Evolutionary conservation across 768 basidiomycete species (phyloP).

Genomic region (Tephrocybe sp.): DNA sequence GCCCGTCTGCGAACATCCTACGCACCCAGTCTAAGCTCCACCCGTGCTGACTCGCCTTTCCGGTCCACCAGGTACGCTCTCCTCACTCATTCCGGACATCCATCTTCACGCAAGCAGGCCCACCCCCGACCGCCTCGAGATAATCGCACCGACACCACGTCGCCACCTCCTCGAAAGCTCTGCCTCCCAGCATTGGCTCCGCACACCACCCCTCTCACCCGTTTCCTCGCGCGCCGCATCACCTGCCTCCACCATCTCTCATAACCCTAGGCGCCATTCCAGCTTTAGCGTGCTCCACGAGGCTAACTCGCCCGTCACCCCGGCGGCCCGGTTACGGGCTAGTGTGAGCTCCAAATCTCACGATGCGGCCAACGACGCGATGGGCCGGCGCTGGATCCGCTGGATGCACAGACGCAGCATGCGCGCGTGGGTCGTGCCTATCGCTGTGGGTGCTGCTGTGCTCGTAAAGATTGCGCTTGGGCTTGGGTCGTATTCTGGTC

Average conservation of each 20-base stretch:
- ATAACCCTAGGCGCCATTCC: constrained; percentile 19
- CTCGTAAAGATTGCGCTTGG: constrained; percentile 71
- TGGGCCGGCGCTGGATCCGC: constrained; percentile 65
- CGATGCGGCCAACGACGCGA: constrained; percentile 22
- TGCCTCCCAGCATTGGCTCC: constrained; percentile 63
- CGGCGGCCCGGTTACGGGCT: constrained; percentile 1
- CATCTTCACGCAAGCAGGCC: background rate
- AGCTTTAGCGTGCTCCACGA: constrained; percentile 49
- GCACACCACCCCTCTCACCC: constrained; percentile 44
- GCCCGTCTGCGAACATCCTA: constrained; percentile 31
- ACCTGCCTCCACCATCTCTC: constrained; percentile 28
- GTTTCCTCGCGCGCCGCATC: constrained; percentile 48
- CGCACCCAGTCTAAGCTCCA: constrained; percentile 24
- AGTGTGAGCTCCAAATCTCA: background rate
- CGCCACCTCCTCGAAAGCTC: constrained; percentile 62
- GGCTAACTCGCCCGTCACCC: constrained; percentile 14
- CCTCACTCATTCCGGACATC: background rate
- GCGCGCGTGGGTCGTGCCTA: constrained; percentile 59
- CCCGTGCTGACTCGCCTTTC: constrained; percentile 15
- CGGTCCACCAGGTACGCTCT: constrained; percentile 1
- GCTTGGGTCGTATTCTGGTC: constrained; percentile 83
- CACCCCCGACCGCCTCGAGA: constrained; percentile 30
- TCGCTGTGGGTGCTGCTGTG: constrained; percentile 49
- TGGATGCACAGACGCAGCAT: constrained; percentile 78
- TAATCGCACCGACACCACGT: constrained; percentile 66